Evolutionary conservation across 1,284 basidiomycete genomes (phyloP).

Genomic region (Veloboletus limbatus): DNA sequence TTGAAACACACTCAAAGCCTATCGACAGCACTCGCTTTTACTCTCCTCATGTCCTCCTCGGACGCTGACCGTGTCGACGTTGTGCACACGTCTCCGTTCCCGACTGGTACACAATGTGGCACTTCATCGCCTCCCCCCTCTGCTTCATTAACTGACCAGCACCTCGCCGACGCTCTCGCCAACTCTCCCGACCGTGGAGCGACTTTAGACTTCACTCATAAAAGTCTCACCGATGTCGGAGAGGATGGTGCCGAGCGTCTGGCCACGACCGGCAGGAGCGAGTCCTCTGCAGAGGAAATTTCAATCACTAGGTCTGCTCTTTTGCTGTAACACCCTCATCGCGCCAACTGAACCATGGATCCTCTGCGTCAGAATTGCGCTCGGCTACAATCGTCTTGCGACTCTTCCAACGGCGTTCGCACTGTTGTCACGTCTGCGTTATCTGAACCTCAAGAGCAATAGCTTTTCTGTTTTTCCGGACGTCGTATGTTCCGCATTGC

Average conservation of each 20-base stretch:
- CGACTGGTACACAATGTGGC: conserved; percentile 20
- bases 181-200: conserved; percentile 74
- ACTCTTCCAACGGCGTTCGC: conserved; percentile 81
- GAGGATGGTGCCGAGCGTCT: conserved; percentile 74
- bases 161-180: conserved; percentile 64
- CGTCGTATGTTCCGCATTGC: conserved; percentile 58
- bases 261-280: conserved; percentile 54
- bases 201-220: conserved; percentile 80
- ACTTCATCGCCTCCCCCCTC: conserved; percentile 34
- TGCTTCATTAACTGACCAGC: conserved; percentile 48
- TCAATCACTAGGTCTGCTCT: conserved; percentile 66
- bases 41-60: conserved; percentile 31
- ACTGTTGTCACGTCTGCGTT: conserved; percentile 75
- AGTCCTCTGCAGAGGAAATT: conserved; percentile 49
- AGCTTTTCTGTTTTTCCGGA: conserved; percentile 81
- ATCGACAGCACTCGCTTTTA: conserved; percentile 11
- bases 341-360: conserved; percentile 10
- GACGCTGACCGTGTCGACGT: conserved; percentile 36
- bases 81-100: conserved; percentile 30
- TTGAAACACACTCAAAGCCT: conserved; percentile 19
- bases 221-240: conserved; percentile 72
- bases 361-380: conserved; percentile 72
- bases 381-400: conserved; percentile 83
- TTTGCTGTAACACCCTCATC: conserved; percentile 6
- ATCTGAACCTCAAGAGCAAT: conserved; percentile 93